A percentile compares a stretch with the other conserved stretches of the same genome.
Conservation (phyloP, 345 rosid species). For the Dimocarpus longan region DNA sequence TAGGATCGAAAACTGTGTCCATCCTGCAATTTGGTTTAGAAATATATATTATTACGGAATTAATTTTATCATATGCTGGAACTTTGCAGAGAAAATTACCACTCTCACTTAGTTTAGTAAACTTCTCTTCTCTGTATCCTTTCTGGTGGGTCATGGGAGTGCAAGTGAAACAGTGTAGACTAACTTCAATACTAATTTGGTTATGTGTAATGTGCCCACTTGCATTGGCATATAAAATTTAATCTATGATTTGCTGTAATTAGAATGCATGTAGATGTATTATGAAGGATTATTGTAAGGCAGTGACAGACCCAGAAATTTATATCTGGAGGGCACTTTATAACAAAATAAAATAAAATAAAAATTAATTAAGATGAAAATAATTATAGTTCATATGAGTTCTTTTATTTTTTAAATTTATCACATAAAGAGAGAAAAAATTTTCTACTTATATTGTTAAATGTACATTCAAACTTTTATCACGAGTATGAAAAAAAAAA, state of each 20-base stretch:
- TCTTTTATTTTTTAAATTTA: no score
- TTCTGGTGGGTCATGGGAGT: neutral
- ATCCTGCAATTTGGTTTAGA: neutral
- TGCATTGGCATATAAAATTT: neutral
- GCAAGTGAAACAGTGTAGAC: neutral
- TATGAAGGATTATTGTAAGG: slow-evolving; percentile 3
- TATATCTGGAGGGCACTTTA: no score
- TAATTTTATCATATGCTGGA: neutral
- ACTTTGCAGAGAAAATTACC: neutral
- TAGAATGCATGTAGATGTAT: neutral
- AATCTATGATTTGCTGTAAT: neutral
- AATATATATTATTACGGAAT: neutral
- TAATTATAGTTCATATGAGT: no score
- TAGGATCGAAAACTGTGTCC: neutral
- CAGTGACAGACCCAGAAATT: no score
- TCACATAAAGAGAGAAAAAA: no score
- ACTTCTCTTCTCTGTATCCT: neutral
- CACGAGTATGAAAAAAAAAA: no score
- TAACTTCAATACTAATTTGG: neutral
- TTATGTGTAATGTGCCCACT: neutral
- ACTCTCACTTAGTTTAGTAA: neutral
- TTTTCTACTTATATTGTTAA: no score
- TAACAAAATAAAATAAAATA: no score
- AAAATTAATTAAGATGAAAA: no score
- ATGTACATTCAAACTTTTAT: no score